Conservation (phyloP, 2,329 filamentous ascomycete species). For the Ophiostoma pallidulum region DNA sequence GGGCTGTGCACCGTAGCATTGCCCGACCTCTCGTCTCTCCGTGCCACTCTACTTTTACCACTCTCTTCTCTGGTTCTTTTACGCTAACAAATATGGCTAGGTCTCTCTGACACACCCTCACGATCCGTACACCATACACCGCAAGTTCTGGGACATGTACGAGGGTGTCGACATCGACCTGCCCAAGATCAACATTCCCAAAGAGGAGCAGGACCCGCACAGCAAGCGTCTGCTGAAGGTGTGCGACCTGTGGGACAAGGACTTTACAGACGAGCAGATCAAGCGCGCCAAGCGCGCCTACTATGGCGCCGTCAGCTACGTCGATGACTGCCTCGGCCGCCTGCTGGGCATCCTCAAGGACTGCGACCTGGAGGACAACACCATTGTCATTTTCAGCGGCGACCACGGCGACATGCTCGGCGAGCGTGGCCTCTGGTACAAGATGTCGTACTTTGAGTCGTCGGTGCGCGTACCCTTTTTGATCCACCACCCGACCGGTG, state of each 20-base stretch:
- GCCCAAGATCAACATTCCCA: conserved; percentile 66
- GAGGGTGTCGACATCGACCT: conserved; percentile 80
- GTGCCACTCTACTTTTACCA: too few species aligned
- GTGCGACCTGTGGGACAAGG: conserved; percentile 74
- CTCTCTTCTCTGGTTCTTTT: background rate
- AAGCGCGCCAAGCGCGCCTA: conserved; percentile 79
- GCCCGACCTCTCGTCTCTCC: too few species aligned
- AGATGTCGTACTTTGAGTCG: conserved; percentile 94
- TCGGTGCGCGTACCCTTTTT: conserved; percentile 84
- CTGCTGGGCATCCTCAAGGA: conserved; percentile 69
- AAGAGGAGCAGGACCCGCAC: conserved; percentile 77
- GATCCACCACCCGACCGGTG: conserved; percentile 60
- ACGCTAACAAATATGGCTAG: conserved; percentile 18
- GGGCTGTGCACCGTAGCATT: too few species aligned
- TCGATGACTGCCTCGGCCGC: conserved; percentile 84
- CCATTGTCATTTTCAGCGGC: conserved; percentile 83
- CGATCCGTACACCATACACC: conserved; percentile 88
- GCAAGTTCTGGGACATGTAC: conserved; percentile 89
- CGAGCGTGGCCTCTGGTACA: conserved; percentile 79
- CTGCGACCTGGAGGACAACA: conserved; percentile 72
- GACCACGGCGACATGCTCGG: conserved; percentile 96
- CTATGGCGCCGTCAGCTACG: conserved; percentile 87
- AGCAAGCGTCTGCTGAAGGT: conserved; percentile 80
- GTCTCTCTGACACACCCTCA: conserved; percentile 91
- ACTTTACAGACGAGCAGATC: conserved; percentile 78